Evolutionary conservation across 2,329 filamentous ascomycete genomes (phyloP).

Genomic region (Myrmaecium sp.): DNA sequence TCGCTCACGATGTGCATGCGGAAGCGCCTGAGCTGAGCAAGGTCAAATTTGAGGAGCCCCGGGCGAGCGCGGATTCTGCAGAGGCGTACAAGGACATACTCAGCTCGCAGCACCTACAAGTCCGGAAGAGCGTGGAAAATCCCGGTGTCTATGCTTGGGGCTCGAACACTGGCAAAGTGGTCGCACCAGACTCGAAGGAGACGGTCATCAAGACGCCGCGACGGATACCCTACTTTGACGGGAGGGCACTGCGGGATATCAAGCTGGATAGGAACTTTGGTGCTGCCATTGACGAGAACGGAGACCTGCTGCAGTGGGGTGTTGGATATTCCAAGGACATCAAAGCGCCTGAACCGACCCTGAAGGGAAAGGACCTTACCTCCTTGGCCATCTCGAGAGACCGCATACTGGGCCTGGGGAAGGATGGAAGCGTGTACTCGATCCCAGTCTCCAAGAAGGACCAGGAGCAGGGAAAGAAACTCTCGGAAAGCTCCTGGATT

Average conservation of each 20-base stretch:
- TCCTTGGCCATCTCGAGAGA: constrained; percentile 66
- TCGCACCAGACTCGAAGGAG: constrained; percentile 67
- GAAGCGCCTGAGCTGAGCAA: constrained; percentile 35
- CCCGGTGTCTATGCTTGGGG: constrained; percentile 93
- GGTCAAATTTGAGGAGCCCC: constrained; percentile 51
- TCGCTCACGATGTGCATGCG: constrained; percentile 27
- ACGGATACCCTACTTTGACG: constrained; percentile 68
- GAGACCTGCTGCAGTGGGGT: constrained; percentile 88
- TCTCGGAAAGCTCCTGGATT: constrained; percentile 51
- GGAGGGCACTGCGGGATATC: constrained; percentile 66
- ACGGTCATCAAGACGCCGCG: constrained; percentile 62
- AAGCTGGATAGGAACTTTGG: constrained; percentile 73
- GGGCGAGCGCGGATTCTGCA: constrained; percentile 37
- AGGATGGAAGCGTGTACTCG: constrained; percentile 66
- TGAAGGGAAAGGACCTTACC: constrained; percentile 65
- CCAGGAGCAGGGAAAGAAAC: constrained; percentile 47
- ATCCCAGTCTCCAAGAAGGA: constrained; percentile 61
- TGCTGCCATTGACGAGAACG: constrained; percentile 72
- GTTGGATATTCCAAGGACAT: constrained; percentile 50
- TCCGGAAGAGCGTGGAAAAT: constrained; percentile 63
- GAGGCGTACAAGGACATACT: constrained; percentile 62
- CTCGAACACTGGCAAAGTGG: constrained; percentile 69
- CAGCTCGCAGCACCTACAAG: constrained; percentile 74
- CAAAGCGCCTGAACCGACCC: constrained; percentile 48
- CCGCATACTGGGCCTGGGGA: constrained; percentile 63